Evolutionary conservation across 345 rosid genomes (phyloP).

Genomic region (Gossypium mustelinum): DNA sequence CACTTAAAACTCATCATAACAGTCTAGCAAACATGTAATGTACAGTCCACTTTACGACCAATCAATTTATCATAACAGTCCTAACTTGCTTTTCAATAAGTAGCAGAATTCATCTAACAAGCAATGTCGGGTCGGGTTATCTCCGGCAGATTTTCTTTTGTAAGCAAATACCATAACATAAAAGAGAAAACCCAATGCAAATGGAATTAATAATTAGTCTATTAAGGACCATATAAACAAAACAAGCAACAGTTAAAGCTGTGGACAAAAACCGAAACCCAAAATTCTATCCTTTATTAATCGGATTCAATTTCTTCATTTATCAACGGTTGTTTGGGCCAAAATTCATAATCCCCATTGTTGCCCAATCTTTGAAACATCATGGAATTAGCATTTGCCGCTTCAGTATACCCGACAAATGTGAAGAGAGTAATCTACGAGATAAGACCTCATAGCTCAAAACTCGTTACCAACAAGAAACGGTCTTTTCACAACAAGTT

Average conservation of each 20-base stretch:
- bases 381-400: conserved; percentile 43
- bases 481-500: conserved; percentile 25
- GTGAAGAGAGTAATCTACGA: conserved; percentile 24
- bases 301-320: neutral
- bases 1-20: neutral
- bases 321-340: neutral
- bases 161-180: neutral
- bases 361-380: neutral
- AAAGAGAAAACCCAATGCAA: neutral
- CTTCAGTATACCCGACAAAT: conserved; percentile 30
- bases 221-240: neutral
- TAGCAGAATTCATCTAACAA: conserved; percentile 2
- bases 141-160: neutral
- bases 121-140: neutral
- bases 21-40: neutral
- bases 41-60: too few relatives aligned
- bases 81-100: neutral
- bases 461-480: conserved; percentile 19
- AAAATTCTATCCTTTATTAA: neutral
- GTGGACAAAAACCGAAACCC: neutral
- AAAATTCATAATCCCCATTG: neutral
- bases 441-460: conserved; percentile 23
- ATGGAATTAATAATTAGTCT: neutral
- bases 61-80: neutral
- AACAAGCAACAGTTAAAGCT: neutral